Evolutionary conservation across 1,139 yeast species (phyloP).

Genomic region (Zygosaccharomyces sapae): DNA sequence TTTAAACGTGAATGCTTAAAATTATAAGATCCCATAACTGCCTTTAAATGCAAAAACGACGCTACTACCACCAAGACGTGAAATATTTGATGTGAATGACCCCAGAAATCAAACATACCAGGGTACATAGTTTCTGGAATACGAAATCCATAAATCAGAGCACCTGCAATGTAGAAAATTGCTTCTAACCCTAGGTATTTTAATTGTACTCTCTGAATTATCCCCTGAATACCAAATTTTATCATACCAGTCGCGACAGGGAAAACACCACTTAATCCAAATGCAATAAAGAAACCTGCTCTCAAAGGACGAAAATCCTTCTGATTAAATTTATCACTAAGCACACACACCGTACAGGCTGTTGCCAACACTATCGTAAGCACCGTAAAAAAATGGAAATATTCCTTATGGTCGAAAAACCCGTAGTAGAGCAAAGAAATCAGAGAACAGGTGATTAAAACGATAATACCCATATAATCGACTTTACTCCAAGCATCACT

Average conservation of each 20-base stretch:
- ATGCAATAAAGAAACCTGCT: conserved; percentile 71
- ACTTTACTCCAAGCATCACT: conserved; percentile 63
- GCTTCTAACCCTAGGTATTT: conserved; percentile 66
- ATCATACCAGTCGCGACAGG: conserved; percentile 58
- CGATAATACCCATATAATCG: conserved; percentile 83
- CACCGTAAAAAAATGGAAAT: conserved; percentile 45
- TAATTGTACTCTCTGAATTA: conserved; percentile 51
- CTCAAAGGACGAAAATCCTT: conserved; percentile 69
- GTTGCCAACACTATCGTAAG: conserved; percentile 55
- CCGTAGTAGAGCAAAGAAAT: conserved; percentile 70
- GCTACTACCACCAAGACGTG: conserved; percentile 80
- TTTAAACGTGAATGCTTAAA: conserved; percentile 24
- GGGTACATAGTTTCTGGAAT: conserved; percentile 73
- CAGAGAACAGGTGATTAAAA: conserved; percentile 72
- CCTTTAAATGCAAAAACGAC: conserved; percentile 71
- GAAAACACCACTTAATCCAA: conserved; percentile 75
- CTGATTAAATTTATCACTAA: conserved; percentile 62
- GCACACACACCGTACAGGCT: conserved; percentile 60
- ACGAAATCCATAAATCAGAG: conserved; percentile 70
- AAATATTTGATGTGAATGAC: conserved; percentile 85
- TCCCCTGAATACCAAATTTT: conserved; percentile 44
- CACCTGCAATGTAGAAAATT: conserved; percentile 68
- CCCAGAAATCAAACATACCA: conserved; percentile 64
- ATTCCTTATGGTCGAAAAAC: conserved; percentile 48
- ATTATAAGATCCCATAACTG: conserved; percentile 45